These are phyloP conservation scores for Bryum argenteum DNA, from an alignment of 225 moss, liverwort and hornwort species.

Conservation along the genomic window DNA sequence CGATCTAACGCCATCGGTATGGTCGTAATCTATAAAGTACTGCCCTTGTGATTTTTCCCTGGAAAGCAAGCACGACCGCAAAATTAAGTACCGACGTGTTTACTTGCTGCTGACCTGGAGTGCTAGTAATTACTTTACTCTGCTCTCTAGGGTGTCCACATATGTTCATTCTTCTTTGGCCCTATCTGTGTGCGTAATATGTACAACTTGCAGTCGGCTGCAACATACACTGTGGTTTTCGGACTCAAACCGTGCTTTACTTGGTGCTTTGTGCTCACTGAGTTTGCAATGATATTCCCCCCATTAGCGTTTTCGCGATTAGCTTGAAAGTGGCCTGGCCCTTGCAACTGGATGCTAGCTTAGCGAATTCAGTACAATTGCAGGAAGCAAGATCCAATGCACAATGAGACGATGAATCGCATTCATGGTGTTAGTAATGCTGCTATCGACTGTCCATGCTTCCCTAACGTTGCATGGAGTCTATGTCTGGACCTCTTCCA, in stretches of 20 bases:
- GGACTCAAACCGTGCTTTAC: too few relatives aligned
- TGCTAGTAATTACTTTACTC: neutral
- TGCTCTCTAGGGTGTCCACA: neutral
- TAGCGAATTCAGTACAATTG: neutral
- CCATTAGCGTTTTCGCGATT: neutral
- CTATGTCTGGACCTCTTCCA: conserved; percentile 52
- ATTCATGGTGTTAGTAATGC: neutral
- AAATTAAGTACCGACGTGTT: neutral
- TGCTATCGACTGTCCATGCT: conserved; percentile 2
- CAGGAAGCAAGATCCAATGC: neutral
- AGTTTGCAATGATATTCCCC: neutral
- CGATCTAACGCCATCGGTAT: neutral
- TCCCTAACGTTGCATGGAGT: conserved; percentile 57
- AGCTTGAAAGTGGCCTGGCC: neutral
- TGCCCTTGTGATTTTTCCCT: neutral
- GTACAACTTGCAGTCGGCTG: neutral
- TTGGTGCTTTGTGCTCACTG: conserved; percentile 2
- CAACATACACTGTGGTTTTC: neutral
- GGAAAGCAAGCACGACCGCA: neutral
- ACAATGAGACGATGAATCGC: neutral
- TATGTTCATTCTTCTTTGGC: neutral
- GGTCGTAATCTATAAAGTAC: neutral
- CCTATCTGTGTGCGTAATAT: neutral
- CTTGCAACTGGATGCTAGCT: neutral
- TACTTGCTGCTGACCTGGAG: neutral